phyloP scores from a whole-genome alignment of 345 rosid species.

The Aegle marmelos region DNA sequence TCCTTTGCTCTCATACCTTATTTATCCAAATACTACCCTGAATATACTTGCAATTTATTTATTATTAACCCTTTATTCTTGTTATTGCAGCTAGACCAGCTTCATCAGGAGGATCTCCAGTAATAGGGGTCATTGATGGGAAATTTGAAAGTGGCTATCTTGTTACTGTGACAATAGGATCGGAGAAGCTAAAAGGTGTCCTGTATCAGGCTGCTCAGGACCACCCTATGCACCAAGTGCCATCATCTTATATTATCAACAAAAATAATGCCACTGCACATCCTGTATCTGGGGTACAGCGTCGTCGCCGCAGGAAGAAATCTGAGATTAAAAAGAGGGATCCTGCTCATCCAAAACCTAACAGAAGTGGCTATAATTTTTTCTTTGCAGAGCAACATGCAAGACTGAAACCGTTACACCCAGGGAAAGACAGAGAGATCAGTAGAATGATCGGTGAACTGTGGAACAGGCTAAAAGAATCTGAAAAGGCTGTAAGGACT shows the following conservation, averaged over 20 bases:
- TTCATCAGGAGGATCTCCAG: conserved; percentile 45
- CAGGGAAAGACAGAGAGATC: conserved; percentile 94
- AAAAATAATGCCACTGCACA: conserved; percentile 24
- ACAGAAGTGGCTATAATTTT: conserved; percentile 93
- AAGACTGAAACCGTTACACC: conserved; percentile 81
- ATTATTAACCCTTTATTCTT: not conserved
- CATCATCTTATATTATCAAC: conserved; percentile 25
- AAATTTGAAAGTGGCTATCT: conserved; percentile 89
- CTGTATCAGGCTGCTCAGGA: conserved; percentile 57
- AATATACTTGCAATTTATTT: not conserved
- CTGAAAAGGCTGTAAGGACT: conserved; percentile 56
- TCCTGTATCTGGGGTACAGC: conserved; percentile 42
- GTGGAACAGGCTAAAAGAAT: conserved; percentile 73
- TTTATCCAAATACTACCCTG: not conserved
- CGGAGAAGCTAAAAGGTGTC: conserved; percentile 81
- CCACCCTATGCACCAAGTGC: conserved; percentile 31
- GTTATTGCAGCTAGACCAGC: conserved; percentile 30
- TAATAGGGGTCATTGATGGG: conserved; percentile 84
- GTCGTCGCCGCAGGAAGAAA: conserved; percentile 84
- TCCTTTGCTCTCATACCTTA: not conserved
- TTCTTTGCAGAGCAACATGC: conserved; percentile 96
- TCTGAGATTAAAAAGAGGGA: conserved; percentile 87
- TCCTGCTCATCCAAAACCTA: conserved; percentile 93
- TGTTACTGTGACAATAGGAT: conserved; percentile 71
- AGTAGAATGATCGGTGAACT: conserved; percentile 92